A percentile compares a stretch with the other conserved stretches of the same genome.
Conservation (phyloP, 2,329 filamentous ascomycete species). For the Hymenoscyphus salicellus region DNA sequence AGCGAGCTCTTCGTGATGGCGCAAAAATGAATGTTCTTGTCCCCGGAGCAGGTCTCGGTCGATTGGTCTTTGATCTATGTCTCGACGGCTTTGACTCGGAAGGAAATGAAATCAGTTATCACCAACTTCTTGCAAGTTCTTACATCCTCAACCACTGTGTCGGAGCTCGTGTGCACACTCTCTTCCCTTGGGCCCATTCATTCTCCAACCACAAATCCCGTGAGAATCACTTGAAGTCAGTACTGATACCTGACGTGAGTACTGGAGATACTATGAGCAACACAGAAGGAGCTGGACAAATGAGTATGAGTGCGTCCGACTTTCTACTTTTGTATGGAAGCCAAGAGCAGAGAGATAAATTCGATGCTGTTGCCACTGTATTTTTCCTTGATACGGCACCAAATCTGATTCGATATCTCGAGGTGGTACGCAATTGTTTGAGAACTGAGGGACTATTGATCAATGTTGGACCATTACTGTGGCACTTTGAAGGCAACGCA, state of each 20-base stretch:
- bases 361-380: slow-evolving; percentile 81
- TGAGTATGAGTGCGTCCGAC: slow-evolving; percentile 92
- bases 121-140: slow-evolving; percentile 84
- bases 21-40: slow-evolving; percentile 61
- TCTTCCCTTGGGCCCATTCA: slow-evolving; percentile 82
- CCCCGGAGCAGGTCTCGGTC: slow-evolving; percentile 83
- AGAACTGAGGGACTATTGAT: slow-evolving; percentile 76
- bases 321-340: slow-evolving; percentile 83
- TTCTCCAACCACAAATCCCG: slow-evolving; percentile 83
- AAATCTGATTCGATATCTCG: slow-evolving; percentile 85
- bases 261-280: slow-evolving; percentile 55
- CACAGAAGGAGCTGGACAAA: slow-evolving; percentile 51
- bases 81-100: slow-evolving; percentile 69
- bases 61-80: slow-evolving; percentile 85
- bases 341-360: slow-evolving; percentile 57
- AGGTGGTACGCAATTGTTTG: slow-evolving; percentile 76
- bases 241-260: slow-evolving; percentile 77
- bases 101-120: slow-evolving; percentile 95
- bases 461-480: slow-evolving; percentile 86
- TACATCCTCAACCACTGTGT: slow-evolving; percentile 70
- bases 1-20: slow-evolving; percentile 38
- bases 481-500: slow-evolving; percentile 85
- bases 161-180: slow-evolving; percentile 59
- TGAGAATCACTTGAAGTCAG: slow-evolving; percentile 69
- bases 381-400: slow-evolving; percentile 98